Evolutionary conservation across 129 eudicot genomes (phyloP), one percentile per base, ranked within the genome.

Genomic region (Saposhnikovia divaricata): DNA sequence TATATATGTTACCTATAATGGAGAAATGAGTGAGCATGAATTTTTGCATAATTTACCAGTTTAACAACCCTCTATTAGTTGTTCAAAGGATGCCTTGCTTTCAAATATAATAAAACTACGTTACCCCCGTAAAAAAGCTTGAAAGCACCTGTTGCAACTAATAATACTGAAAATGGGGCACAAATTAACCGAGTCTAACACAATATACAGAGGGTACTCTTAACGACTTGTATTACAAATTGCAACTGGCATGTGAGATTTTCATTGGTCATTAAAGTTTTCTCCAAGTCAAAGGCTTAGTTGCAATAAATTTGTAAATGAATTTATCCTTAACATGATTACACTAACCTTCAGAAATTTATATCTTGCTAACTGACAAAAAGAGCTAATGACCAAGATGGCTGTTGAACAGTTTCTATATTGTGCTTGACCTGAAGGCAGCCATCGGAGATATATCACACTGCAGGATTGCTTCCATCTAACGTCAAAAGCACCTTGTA

Each of bases 401-500:
- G 78, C 76, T 47, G 44, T 72, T 44, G 75, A 87, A 75, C 1
- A 21, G 39, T 19, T 70, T 68, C 44, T 27, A 68, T 28, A 63
- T 19, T 76, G 78, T 34, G 72, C 80, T 66, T 70, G 50, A 82
- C 79, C 38, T 59, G 77, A 76, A 19, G 46, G 37, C 45, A 50
- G 18, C 13, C 7, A 34, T 18, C 45, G 75, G 63, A 1, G 34
- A 79, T 77, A 69, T 75, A 89, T 91, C 83, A 93, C 25, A 78
- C 34, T 4, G 82, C 80, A 79, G 82, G 86, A 74, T 89, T 85
- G 86, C 87, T 88, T 72, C 99, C 99, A 90, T 96, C 99, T 77
- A 92, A 83, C 16, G 99, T 89, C 71, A 96, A 87, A 81, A 96
- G 99, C 81, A 92, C 98, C 90, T 92, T 92, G 89, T 96, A 96